These are phyloP conservation scores for Xylaria sp. DNA, from an alignment of 2,329 filamentous ascomycete species.

Conservation along the genomic window DNA sequence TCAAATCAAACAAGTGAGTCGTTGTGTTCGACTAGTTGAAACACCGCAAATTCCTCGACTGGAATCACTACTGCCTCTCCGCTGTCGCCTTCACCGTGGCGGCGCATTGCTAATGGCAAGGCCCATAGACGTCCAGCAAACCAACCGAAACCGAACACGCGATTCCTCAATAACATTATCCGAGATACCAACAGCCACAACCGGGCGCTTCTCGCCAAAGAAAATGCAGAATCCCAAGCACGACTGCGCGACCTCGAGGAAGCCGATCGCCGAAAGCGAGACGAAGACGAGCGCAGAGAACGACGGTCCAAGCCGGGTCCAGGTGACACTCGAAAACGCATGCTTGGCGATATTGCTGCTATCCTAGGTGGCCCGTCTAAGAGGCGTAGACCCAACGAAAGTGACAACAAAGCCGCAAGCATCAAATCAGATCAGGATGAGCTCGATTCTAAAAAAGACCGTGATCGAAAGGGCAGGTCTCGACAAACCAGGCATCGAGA, in stretches of 20 bases:
- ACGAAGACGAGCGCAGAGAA: conserved; percentile 45
- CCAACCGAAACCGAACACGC: conserved; percentile 88
- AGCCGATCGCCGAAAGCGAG: conserved; percentile 56
- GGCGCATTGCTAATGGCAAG: conserved; percentile 20
- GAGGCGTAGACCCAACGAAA: conserved; percentile 49
- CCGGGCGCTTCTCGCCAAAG: conserved; percentile 82
- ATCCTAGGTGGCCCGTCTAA: conserved; percentile 61
- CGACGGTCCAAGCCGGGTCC: conserved; percentile 58
- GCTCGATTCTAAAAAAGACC: conserved; percentile 33
- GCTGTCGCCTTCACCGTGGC: not conserved
- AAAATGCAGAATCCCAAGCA: conserved; percentile 79
- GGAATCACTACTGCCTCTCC: not conserved
- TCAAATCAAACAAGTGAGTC: conserved; percentile 59
- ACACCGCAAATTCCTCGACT: not conserved
- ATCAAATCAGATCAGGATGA: conserved; percentile 20
- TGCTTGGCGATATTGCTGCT: conserved; percentile 69
- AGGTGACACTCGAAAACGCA: conserved; percentile 64
- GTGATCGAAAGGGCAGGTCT: conserved; percentile 33
- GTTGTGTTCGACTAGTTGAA: not conserved
- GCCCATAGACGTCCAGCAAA: conserved; percentile 64
- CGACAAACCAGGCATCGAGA: conserved; percentile 30
- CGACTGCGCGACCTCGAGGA: conserved; percentile 72
- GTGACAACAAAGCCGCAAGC: conserved; percentile 30
- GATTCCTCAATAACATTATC: conserved; percentile 88
- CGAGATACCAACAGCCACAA: conserved; percentile 91